These are phyloP conservation scores for Colletotrichum eleusines DNA, from an alignment of 2,329 filamentous ascomycete genomes.

Conservation along the genomic window DNA sequence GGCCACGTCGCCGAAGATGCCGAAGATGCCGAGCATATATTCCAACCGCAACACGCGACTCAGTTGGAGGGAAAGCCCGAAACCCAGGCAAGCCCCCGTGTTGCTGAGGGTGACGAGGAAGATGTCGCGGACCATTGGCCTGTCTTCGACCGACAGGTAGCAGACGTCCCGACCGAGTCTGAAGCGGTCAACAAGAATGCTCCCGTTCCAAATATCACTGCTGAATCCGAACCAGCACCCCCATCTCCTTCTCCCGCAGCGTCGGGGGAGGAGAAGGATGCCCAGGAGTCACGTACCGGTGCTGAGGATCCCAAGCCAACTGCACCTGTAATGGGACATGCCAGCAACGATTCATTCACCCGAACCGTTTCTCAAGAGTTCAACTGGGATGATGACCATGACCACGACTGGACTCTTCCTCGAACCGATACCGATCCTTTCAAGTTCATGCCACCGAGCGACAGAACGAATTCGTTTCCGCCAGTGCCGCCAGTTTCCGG, in stretches of 20 bases:
- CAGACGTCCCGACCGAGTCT: not conserved
- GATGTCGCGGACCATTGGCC: constrained; percentile 45
- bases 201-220: not conserved
- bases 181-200: constrained; percentile 7
- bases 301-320: constrained; percentile 26
- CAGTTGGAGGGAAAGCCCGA: constrained; percentile 7
- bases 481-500: constrained; percentile 59
- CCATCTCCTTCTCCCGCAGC: not conserved
- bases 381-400: constrained; percentile 69
- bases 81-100: constrained; percentile 1
- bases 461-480: constrained; percentile 74
- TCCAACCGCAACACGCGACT: constrained; percentile 2
- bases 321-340: constrained; percentile 52
- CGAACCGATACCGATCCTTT: constrained; percentile 68
- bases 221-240: not conserved
- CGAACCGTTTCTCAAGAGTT: constrained; percentile 73
- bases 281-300: not conserved
- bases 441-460: constrained; percentile 68
- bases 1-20: constrained; percentile 5
- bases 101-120: constrained; percentile 27
- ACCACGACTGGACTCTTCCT: constrained; percentile 67
- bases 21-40: constrained; percentile 12
- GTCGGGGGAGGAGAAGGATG: not conserved
- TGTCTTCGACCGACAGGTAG: constrained; percentile 37
- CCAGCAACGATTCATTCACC: constrained; percentile 72